These are phyloP conservation scores for Cryptosporidium felis DNA, from an alignment of 169 alveolate genomes.

Conservation along the genomic window DNA sequence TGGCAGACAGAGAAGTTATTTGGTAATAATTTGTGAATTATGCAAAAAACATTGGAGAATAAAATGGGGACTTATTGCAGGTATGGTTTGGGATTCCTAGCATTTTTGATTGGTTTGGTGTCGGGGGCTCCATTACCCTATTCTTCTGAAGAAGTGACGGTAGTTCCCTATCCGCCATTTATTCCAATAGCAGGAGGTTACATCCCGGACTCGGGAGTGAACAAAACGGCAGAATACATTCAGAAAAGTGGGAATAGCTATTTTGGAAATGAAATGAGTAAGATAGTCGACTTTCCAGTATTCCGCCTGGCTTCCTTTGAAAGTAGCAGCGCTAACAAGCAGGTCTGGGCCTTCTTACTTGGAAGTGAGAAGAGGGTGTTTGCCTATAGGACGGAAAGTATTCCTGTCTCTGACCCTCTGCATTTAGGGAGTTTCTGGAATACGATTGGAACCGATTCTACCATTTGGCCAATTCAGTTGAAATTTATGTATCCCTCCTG, in stretches of 20 bases:
- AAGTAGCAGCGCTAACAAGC: constrained; percentile 2
- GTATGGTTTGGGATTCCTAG: too few relatives aligned
- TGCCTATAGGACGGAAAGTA: constrained; percentile 43
- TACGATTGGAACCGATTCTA: background rate
- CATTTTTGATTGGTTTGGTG: too few relatives aligned
- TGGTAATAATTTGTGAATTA: too few relatives aligned
- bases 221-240: constrained; percentile 9
- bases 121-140: constrained; percentile 58
- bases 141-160: constrained; percentile 58
- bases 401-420: constrained; percentile 25
- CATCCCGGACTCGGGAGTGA: background rate
- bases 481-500: constrained; percentile 74
- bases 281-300: background rate
- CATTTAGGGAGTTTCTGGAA: constrained; percentile 47
- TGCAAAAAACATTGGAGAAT: too few relatives aligned
- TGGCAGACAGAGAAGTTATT: too few relatives aligned
- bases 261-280: constrained; percentile 19
- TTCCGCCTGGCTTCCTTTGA: background rate
- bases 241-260: constrained; percentile 55
- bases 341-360: constrained; percentile 54
- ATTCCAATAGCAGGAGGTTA: constrained; percentile 65
- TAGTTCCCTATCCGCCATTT: constrained; percentile 58
- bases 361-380: constrained; percentile 44
- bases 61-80: too few relatives aligned
- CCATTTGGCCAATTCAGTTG: constrained; percentile 14